phyloP scores from a whole-genome alignment of 2,329 filamentous ascomycete genomes.

The Penicillium vulpinum region DNA sequence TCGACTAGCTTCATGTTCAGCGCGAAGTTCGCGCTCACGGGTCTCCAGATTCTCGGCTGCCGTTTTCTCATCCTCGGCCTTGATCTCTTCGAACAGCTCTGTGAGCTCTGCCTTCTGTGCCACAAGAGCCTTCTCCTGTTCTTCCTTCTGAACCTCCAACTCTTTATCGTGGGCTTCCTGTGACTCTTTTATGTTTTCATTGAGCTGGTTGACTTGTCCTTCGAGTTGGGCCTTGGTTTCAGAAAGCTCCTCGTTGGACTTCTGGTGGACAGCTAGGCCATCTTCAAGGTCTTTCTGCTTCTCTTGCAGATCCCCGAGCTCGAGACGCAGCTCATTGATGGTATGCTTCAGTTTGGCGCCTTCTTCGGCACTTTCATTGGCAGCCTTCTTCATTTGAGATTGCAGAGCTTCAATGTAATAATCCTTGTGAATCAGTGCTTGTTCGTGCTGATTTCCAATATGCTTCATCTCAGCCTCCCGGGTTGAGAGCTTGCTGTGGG shows the following conservation, averaged over 20 bases:
- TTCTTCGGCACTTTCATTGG: constrained; percentile 53
- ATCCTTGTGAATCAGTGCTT: constrained; percentile 54
- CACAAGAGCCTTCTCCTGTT: constrained; percentile 36
- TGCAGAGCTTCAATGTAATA: constrained; percentile 55
- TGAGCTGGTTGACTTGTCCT: constrained; percentile 38
- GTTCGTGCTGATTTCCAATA: constrained; percentile 51
- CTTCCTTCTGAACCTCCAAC: constrained; percentile 33
- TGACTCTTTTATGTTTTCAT: constrained; percentile 41
- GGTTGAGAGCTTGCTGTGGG: constrained; percentile 51
- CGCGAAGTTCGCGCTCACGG: constrained; percentile 47
- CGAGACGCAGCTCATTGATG: constrained; percentile 51
- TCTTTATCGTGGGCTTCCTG: constrained; percentile 49
- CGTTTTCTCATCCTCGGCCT: constrained; percentile 43
- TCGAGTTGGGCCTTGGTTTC: constrained; percentile 48
- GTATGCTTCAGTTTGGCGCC: constrained; percentile 43
- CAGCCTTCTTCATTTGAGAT: constrained; percentile 51
- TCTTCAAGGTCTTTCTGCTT: constrained; percentile 55
- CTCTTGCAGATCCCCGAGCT: constrained; percentile 53
- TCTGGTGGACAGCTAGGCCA: constrained; percentile 46
- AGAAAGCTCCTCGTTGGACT: constrained; percentile 47
- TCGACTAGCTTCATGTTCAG: constrained; percentile 38
- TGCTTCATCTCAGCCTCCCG: constrained; percentile 53
- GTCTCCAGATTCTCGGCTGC: constrained; percentile 39
- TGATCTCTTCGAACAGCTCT: constrained; percentile 51
- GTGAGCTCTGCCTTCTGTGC: constrained; percentile 50